Conservation (phyloP, 345 rosid species). For the Trapa incisa region DNA sequence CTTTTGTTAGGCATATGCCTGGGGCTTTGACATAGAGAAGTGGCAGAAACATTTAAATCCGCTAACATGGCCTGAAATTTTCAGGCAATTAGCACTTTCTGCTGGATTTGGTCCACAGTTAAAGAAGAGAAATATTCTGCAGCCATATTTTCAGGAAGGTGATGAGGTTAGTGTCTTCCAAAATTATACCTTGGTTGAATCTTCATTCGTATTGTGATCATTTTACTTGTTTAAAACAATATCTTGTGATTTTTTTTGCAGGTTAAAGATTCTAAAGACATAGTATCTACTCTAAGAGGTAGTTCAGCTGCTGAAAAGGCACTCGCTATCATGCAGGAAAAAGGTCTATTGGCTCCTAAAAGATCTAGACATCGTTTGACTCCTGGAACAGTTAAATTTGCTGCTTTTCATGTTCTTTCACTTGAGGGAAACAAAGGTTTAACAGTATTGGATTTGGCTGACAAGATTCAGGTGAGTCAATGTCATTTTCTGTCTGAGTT, state of each 20-base stretch:
- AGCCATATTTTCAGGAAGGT: constrained; percentile 34
- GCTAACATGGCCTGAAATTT: constrained; percentile 91
- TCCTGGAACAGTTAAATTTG: constrained; percentile 99
- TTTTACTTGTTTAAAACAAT: background rate
- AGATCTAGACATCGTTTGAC: constrained; percentile 96
- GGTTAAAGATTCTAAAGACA: constrained; percentile 68
- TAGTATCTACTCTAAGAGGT: constrained; percentile 71
- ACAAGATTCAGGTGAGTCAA: constrained; percentile 78
- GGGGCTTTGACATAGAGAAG: constrained; percentile 95
- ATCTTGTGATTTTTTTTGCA: constrained; percentile 15
- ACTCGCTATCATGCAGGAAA: constrained; percentile 80
- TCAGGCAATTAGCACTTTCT: constrained; percentile 80
- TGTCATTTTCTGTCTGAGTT: background rate
- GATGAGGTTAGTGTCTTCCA: constrained; percentile 39
- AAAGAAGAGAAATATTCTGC: constrained; percentile 40
- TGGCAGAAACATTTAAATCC: constrained; percentile 87
- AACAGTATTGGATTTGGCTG: constrained; percentile 87
- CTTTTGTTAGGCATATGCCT: constrained; percentile 65
- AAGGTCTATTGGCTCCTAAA: constrained; percentile 78
- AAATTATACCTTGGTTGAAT: background rate
- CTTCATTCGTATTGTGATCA: background rate
- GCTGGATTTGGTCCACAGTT: constrained; percentile 85
- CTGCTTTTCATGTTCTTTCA: constrained; percentile 98
- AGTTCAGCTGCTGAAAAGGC: constrained; percentile 98
- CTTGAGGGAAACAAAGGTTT: constrained; percentile 93